phyloP scores from a whole-genome alignment of 768 basidiomycete genomes.

The Suillus subalutaceus region DNA sequence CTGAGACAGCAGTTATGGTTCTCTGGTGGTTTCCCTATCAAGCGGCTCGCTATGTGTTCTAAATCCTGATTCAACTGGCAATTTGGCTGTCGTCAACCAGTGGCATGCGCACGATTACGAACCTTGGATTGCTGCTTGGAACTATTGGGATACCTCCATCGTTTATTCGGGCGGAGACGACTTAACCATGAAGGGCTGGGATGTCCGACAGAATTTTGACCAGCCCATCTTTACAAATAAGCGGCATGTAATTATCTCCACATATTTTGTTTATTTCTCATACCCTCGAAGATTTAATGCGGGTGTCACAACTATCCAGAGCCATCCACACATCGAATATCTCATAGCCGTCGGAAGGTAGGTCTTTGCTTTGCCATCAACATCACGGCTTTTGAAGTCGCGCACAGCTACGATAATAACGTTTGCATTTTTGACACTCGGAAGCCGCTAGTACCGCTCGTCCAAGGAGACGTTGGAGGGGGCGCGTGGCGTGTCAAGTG shows the following conservation, averaged over 20 bases:
- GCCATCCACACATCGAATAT: conserved; percentile 77
- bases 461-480: conserved; percentile 73
- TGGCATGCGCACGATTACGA: conserved; percentile 95
- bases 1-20: conserved; percentile 48
- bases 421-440: conserved; percentile 86
- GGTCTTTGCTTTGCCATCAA: conserved; percentile 15
- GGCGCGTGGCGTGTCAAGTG: conserved; percentile 97
- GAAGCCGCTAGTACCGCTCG: conserved; percentile 59
- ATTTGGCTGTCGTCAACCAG: conserved; percentile 48
- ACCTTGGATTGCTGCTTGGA: conserved; percentile 92
- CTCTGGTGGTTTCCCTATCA: conserved; percentile 81
- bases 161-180: conserved; percentile 97
- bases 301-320: conserved; percentile 90
- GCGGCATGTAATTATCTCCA: conserved; percentile 43
- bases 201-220: conserved; percentile 65
- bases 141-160: conserved; percentile 79
- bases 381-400: conserved; percentile 2
- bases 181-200: conserved; percentile 88
- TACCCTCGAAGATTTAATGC: conserved; percentile 74
- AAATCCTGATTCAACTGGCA: conserved; percentile 45
- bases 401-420: conserved; percentile 75
- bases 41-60: conserved; percentile 74
- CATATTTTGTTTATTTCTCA: background rate
- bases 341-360: conserved; percentile 91
- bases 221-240: conserved; percentile 73